A percentile compares a stretch with the other conserved stretches of the same genome.
phyloP scores from a whole-genome alignment of 2,329 filamentous ascomycete genomes.

The Plenodomus tracheiphilus region DNA sequence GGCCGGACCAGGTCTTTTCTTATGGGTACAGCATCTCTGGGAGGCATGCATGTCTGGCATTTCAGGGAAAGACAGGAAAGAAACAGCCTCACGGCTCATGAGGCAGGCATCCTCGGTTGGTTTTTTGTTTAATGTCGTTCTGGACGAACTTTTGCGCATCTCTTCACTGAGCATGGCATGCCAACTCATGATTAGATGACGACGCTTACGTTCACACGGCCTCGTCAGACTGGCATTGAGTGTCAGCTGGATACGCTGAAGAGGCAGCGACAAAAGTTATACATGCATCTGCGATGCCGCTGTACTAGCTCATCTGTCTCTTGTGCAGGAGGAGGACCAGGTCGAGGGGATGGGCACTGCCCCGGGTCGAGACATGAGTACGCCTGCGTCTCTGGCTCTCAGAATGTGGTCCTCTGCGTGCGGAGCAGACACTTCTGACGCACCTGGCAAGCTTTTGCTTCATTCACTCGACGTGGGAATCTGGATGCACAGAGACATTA shows the following conservation, averaged over 20 bases:
- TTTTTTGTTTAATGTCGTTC: conserved; percentile 47
- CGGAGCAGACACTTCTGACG: conserved; percentile 38
- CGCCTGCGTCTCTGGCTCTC: conserved; percentile 35
- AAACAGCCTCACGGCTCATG: conserved; percentile 50
- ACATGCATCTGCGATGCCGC: conserved; percentile 45
- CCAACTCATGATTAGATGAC: conserved; percentile 37
- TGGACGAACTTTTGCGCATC: conserved; percentile 34
- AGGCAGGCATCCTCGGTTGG: conserved; percentile 45
- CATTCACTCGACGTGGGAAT: conserved; percentile 18
- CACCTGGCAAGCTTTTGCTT: conserved; percentile 42
- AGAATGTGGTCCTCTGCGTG: conserved; percentile 44
- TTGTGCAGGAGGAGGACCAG: conserved; percentile 24
- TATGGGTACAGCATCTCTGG: conserved; percentile 48
- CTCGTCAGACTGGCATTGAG: conserved; percentile 45
- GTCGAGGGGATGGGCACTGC: conserved; percentile 8
- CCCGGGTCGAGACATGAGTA: conserved; percentile 32
- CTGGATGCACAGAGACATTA: conserved; percentile 42
- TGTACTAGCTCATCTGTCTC: conserved; percentile 36
- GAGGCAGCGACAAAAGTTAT: conserved; percentile 45
- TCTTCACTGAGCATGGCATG: conserved; percentile 46
- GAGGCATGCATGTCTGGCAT: conserved; percentile 51
- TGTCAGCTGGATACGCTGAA: conserved; percentile 44
- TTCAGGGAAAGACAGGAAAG: conserved; percentile 44
- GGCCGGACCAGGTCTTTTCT: conserved; percentile 45
- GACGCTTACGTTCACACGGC: conserved; percentile 31